Percentiles rank a stretch among this genome's conserved stretches.
Evolutionary conservation across 2,329 filamentous ascomycete genomes (phyloP).

Genomic region (Westerdykella sp.): DNA sequence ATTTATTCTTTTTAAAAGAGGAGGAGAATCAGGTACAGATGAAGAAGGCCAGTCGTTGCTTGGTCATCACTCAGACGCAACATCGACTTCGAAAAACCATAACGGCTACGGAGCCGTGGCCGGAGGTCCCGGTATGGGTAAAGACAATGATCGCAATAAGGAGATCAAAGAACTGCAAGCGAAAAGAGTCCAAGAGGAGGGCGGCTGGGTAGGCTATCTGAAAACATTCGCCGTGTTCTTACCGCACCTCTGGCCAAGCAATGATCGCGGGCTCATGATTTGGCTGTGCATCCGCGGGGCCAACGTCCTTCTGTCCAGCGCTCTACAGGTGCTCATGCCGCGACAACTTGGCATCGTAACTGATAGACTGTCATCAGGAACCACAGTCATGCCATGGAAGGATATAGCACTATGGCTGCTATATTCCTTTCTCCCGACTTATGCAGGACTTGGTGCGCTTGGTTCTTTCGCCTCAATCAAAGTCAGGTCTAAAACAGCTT

Average conservation of each 20-base stretch:
- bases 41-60: conserved; percentile 56
- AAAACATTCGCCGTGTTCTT: conserved; percentile 70
- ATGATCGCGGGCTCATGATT: conserved; percentile 60
- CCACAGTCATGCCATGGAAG: conserved; percentile 46
- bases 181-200: conserved; percentile 65
- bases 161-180: conserved; percentile 47
- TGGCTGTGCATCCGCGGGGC: conserved; percentile 60
- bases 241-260: conserved; percentile 71
- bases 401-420: conserved; percentile 48
- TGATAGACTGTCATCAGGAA: conserved; percentile 55
- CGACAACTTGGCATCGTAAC: conserved; percentile 74
- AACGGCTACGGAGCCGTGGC: conserved; percentile 32
- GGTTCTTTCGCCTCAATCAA: conserved; percentile 49
- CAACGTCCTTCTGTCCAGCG: conserved; percentile 64
- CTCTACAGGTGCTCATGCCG: conserved; percentile 71
- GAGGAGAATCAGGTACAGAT: conserved; percentile 39
- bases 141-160: conserved; percentile 49
- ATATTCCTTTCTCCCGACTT: conserved; percentile 45
- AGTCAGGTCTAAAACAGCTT: conserved; percentile 53
- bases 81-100: conserved; percentile 34
- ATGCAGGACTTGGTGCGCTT: conserved; percentile 47
- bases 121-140: conserved; percentile 2
- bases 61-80: conserved; percentile 37
- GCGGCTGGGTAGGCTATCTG: conserved; percentile 70
- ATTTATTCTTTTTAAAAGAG: conserved; percentile 20